Percentiles rank a stretch among this genome's conserved stretches.
These are phyloP conservation scores for Chlamydomonas applanata DNA, from an alignment of 139 green algal genomes.

Conservation along the genomic window DNA sequence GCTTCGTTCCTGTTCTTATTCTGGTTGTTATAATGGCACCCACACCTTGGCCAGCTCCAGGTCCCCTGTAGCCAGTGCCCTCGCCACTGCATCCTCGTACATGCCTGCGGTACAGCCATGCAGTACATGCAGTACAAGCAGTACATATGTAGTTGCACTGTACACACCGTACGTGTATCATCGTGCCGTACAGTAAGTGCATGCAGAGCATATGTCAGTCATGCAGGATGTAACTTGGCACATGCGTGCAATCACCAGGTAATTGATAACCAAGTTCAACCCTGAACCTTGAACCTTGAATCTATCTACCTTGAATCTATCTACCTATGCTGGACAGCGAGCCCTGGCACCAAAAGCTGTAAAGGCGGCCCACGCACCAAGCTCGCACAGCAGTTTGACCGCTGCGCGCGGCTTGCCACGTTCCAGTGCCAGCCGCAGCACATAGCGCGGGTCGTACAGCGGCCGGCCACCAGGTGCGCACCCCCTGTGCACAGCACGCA, in stretches of 20 bases:
- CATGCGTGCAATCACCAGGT: too few relatives aligned
- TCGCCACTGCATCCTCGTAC: conserved; percentile 78
- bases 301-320: background rate
- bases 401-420: conserved; percentile 59
- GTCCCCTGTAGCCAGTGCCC: conserved; percentile 72
- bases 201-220: too few relatives aligned
- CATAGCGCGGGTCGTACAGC: conserved; percentile 83
- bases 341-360: too few relatives aligned
- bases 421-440: conserved; percentile 74
- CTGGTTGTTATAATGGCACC: too few relatives aligned
- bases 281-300: too few relatives aligned
- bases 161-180: too few relatives aligned
- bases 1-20: too few relatives aligned
- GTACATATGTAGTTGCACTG: background rate
- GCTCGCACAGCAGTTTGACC: conserved; percentile 77
- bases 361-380: conserved; percentile 37
- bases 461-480: conserved; percentile 24
- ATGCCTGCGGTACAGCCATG: conserved; percentile 24
- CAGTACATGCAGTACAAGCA: background rate
- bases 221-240: too few relatives aligned
- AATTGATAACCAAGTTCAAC: too few relatives aligned
- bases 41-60: conserved; percentile 66
- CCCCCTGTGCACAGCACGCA: conserved; percentile 12
- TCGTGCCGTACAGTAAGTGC: too few relatives aligned
- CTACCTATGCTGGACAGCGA: background rate